Evolutionary conservation across 257 asterid species (phyloP).

Genomic region (Ligustrum vulgare): DNA sequence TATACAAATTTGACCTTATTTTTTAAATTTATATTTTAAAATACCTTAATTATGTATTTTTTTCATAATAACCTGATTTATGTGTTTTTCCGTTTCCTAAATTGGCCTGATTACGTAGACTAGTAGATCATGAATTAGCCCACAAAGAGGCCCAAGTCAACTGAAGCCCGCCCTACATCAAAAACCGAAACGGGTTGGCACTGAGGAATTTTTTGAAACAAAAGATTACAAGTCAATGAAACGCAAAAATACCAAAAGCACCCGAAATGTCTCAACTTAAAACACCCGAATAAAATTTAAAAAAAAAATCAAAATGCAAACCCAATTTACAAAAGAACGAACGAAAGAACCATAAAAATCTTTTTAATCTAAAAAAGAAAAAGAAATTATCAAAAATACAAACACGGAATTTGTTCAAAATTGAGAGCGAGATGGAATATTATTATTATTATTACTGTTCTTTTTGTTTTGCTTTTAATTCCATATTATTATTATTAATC

Average conservation of each 20-base stretch:
- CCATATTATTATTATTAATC: constrained; percentile 31
- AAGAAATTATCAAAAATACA: not conserved
- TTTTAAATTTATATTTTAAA: no score
- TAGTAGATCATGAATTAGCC: no score
- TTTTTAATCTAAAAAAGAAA: constrained; percentile 18
- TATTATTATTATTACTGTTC: constrained; percentile 33
- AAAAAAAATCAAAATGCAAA: not conserved
- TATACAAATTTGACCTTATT: no score
- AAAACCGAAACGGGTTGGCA: no score
- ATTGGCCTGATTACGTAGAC: no score
- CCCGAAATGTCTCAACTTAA: constrained; percentile 41
- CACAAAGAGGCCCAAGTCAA: no score
- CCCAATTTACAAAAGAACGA: constrained; percentile 12
- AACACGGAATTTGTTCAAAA: constrained; percentile 43
- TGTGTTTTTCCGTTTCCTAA: no score
- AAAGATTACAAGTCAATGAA: constrained; percentile 36
- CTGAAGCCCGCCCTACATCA: no score
- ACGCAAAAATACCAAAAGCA: constrained; percentile 40
- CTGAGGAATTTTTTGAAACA: constrained; percentile 25
- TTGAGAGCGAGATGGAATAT: constrained; percentile 42
- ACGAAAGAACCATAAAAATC: constrained; percentile 19
- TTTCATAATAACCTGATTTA: no score
- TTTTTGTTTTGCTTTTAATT: constrained; percentile 46
- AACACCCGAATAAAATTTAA: not conserved
- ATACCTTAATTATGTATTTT: no score